Conservation (phyloP, 2,329 filamentous ascomycete species). For the Pleomassaria siparia region DNA sequence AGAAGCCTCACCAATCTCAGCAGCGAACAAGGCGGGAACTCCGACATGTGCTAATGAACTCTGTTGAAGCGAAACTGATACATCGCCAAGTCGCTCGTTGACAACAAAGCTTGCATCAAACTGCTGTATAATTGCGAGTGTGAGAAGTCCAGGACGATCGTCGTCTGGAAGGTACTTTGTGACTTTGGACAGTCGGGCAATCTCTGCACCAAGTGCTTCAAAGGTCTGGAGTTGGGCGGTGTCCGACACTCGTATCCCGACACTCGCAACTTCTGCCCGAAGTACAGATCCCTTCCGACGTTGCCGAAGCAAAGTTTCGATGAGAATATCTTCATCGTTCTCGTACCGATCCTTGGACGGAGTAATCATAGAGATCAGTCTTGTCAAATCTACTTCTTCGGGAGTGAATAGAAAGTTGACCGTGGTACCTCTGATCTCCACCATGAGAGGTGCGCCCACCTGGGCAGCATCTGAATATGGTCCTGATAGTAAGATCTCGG, state of each 20-base stretch:
- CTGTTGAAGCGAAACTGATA: constrained; percentile 42
- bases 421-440: constrained; percentile 65
- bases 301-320: constrained; percentile 87
- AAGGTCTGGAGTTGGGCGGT: constrained; percentile 68
- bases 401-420: constrained; percentile 73
- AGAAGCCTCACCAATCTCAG: constrained; percentile 67
- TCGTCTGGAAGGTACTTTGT: constrained; percentile 96
- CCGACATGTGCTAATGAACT: constrained; percentile 63
- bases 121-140: constrained; percentile 67
- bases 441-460: constrained; percentile 61
- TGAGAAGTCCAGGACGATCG: constrained; percentile 85
- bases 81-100: constrained; percentile 67
- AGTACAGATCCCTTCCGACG: constrained; percentile 83
- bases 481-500: constrained; percentile 72
- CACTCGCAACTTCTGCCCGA: constrained; percentile 65
- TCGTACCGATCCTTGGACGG: constrained; percentile 91
- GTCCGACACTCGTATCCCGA: constrained; percentile 64
- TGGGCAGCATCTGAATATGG: constrained; percentile 61
- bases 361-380: constrained; percentile 80
- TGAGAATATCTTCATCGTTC: constrained; percentile 87
- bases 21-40: constrained; percentile 77
- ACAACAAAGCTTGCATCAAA: constrained; percentile 64
- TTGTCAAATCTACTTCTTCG: constrained; percentile 77
- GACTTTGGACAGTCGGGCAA: constrained; percentile 80
- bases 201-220: constrained; percentile 71